phyloP scores from a whole-genome alignment of 2,329 filamentous ascomycete species.

The Cercospora sojina region DNA sequence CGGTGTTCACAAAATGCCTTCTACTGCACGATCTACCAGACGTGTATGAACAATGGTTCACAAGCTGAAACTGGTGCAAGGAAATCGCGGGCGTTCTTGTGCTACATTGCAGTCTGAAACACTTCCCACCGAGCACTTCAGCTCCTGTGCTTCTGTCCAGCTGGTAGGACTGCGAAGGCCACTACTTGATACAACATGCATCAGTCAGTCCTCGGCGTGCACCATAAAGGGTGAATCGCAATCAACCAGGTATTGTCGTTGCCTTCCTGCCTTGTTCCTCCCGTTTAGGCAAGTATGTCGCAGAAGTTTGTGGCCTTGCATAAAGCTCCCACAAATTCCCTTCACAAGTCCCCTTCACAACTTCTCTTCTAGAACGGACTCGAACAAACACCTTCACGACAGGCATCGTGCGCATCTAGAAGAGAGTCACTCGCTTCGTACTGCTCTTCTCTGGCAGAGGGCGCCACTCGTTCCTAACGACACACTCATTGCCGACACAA shows the following conservation, averaged over 20 bases:
- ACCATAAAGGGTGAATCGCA: background rate
- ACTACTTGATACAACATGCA: background rate
- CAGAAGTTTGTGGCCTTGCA: background rate
- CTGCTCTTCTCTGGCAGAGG: constrained; percentile 6
- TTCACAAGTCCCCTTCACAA: constrained; percentile 1
- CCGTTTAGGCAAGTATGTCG: background rate
- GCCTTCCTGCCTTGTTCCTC: background rate
- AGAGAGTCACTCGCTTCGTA: background rate
- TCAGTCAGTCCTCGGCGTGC: background rate
- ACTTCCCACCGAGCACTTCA: background rate
- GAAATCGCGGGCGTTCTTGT: constrained; percentile 5
- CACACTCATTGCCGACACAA: background rate
- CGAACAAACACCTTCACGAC: background rate
- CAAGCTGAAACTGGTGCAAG: constrained; percentile 7
- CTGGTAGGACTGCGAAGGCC: background rate
- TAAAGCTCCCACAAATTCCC: background rate
- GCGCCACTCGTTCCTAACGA: background rate
- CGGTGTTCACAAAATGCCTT: background rate
- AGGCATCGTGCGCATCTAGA: background rate
- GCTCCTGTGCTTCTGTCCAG: background rate
- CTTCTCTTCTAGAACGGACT: background rate
- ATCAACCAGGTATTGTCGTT: background rate
- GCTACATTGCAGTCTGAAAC: constrained; percentile 10
- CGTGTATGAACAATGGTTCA: constrained; percentile 4
- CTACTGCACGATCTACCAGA: background rate